A percentile compares a stretch with the other conserved stretches of the same genome.
Evolutionary conservation across 768 basidiomycete species (phyloP).

Genomic region (Rhizopogon vulgaris): DNA sequence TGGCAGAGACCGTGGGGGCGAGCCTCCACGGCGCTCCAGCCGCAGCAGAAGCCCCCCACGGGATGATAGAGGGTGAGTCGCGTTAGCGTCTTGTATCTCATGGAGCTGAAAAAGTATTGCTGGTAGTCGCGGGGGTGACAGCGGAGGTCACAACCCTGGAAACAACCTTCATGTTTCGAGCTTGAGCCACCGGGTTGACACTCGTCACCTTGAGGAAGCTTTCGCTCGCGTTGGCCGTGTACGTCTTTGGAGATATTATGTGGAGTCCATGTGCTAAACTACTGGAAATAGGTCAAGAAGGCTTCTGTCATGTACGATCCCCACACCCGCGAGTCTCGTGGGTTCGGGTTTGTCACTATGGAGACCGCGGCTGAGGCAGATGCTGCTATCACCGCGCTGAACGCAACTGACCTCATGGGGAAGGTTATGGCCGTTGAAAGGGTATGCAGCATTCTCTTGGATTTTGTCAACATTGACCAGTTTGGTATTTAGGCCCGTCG

Average conservation of each 20-base stretch:
- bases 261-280: not conserved
- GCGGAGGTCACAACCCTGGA: slow-evolving; percentile 48
- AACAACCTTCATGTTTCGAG: slow-evolving; percentile 64
- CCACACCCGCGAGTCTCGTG: slow-evolving; percentile 65
- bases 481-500: slow-evolving; percentile 62
- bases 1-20: slow-evolving; percentile 37
- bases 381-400: slow-evolving; percentile 80
- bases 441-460: slow-evolving; percentile 29
- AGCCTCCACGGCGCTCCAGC: slow-evolving; percentile 60
- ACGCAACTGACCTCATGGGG: slow-evolving; percentile 81
- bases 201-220: slow-evolving; percentile 79
- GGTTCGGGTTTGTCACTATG: slow-evolving; percentile 90
- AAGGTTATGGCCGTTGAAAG: slow-evolving; percentile 87
- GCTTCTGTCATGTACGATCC: slow-evolving; percentile 71
- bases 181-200: slow-evolving; percentile 59
- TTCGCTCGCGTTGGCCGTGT: slow-evolving; percentile 89
- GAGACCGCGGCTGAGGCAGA: slow-evolving; percentile 83
- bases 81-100: slow-evolving; percentile 3
- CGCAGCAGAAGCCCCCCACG: slow-evolving; percentile 75
- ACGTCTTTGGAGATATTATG: slow-evolving; percentile 13
- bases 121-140: slow-evolving; percentile 6
- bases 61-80: slow-evolving; percentile 50
- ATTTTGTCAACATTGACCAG: slow-evolving; percentile 1
- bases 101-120: not conserved
- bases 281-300: slow-evolving; percentile 41